phyloP scores from a whole-genome alignment of 371 early-diverging fungal genomes.

The Mortierella sp. region DNA sequence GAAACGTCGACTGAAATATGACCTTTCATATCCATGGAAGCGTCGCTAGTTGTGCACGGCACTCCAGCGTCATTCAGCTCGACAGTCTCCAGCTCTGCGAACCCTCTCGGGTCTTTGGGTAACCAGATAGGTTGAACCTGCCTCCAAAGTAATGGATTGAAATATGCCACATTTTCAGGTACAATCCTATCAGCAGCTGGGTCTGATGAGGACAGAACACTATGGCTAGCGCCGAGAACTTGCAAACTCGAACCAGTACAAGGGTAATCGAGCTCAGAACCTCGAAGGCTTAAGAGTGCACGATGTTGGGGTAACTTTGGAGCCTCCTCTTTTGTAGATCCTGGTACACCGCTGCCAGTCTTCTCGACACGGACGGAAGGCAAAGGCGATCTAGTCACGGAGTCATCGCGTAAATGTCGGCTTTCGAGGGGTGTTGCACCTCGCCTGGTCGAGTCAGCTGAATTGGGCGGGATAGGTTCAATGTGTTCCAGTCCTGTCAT shows the following conservation, averaged over 20 bases:
- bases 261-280: slow-evolving; percentile 8
- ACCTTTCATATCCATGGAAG: slow-evolving; percentile 40
- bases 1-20: slow-evolving; percentile 21
- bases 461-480: no score
- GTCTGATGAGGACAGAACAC: slow-evolving; percentile 16
- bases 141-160: slow-evolving; percentile 37
- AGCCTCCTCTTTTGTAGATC: background rate
- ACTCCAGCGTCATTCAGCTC: slow-evolving; percentile 33
- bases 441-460: no score
- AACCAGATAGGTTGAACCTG: slow-evolving; percentile 38
- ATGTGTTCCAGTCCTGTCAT: no score
- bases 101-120: slow-evolving; percentile 46
- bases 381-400: slow-evolving; percentile 3
- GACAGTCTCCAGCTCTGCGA: slow-evolving; percentile 34
- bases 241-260: slow-evolving; percentile 22
- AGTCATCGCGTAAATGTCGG: slow-evolving; percentile 1
- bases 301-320: background rate
- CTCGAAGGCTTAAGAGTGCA: slow-evolving; percentile 4
- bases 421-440: background rate
- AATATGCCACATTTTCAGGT: slow-evolving; percentile 20
- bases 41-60: slow-evolving; percentile 25
- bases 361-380: slow-evolving; percentile 24
- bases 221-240: slow-evolving; percentile 38
- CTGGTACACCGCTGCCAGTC: background rate
- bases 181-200: slow-evolving; percentile 18